Percentiles rank a stretch among this genome's conserved stretches.
Conservation (phyloP, 352 stramenopile species). For the Pythium sp. region DNA sequence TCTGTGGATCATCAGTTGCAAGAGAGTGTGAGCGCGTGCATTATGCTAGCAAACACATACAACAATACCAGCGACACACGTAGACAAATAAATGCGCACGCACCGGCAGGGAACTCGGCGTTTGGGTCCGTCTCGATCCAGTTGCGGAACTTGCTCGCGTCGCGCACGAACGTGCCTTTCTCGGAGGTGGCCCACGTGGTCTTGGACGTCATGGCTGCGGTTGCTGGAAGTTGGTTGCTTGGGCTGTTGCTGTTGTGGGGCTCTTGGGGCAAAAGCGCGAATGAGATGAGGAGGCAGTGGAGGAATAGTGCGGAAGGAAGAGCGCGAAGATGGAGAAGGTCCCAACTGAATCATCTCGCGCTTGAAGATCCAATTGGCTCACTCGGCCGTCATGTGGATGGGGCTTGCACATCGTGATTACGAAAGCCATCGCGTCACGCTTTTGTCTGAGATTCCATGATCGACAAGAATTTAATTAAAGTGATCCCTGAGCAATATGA, state of each 20-base stretch:
- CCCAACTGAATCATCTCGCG: neutral
- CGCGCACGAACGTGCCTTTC: constrained; percentile 72
- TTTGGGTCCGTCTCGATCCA: constrained; percentile 62
- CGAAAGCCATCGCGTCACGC: constrained; percentile 5
- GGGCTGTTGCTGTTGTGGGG: neutral
- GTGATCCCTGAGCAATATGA: neutral
- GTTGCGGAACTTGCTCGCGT: constrained; percentile 77
- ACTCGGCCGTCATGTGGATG: neutral
- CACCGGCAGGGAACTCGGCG: constrained; percentile 59
- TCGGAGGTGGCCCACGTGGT: constrained; percentile 60
- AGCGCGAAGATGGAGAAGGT: neutral
- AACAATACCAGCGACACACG: neutral
- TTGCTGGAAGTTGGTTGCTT: neutral
- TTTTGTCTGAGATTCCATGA: constrained; percentile 1
- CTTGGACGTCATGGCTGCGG: constrained; percentile 52
- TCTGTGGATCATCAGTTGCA: constrained; percentile 16
- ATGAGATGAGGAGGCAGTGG: constrained; percentile 6
- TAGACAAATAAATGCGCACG: neutral
- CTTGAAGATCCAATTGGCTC: neutral
- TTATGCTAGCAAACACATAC: neutral
- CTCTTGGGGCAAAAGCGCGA: constrained; percentile 13
- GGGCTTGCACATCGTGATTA: neutral
- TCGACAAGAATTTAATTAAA: neutral
- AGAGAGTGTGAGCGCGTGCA: neutral
- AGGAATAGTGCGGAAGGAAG: neutral